Percentiles rank a stretch among this genome's conserved stretches.
Evolutionary conservation across 164 flowering plant genomes (phyloP).

Genomic region (Nymphaea thermarum): DNA sequence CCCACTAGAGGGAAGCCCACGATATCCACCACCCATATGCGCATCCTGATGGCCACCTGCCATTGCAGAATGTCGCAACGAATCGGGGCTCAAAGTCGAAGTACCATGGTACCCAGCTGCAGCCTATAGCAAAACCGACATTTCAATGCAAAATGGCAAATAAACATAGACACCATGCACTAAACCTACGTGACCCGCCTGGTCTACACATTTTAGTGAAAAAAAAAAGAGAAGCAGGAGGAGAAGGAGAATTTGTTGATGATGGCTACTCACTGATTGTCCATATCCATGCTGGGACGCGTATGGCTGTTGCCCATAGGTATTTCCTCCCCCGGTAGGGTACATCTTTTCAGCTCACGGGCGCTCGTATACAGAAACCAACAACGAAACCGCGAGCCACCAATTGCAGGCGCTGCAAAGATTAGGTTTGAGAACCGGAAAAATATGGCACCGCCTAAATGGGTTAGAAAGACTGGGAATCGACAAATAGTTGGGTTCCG

Average conservation of each 20-base stretch:
- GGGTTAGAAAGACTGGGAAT: too few species aligned
- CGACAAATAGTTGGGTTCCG: too few species aligned
- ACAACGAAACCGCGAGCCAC: too few species aligned
- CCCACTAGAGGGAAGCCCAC: slow-evolving; percentile 31
- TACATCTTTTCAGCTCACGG: slow-evolving; percentile 9
- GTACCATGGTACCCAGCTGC: slow-evolving; percentile 28
- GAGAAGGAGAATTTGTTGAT: not conserved
- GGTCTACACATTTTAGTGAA: not conserved
- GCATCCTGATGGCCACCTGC: slow-evolving; percentile 48
- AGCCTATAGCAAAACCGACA: slow-evolving; percentile 1
- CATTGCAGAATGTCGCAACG: slow-evolving; percentile 45
- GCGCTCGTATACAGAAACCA: too few species aligned
- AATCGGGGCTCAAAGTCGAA: slow-evolving; percentile 26
- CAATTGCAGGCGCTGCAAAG: too few species aligned
- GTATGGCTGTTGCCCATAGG: slow-evolving; percentile 66
- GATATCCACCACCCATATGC: slow-evolving; percentile 45
- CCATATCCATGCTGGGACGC: slow-evolving; percentile 55
- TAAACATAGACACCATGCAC: not conserved
- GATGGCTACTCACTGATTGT: slow-evolving; percentile 38
- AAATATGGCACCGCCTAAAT: too few species aligned
- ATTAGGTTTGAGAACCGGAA: too few species aligned
- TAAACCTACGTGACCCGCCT: not conserved
- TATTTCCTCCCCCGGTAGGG: slow-evolving; percentile 48
- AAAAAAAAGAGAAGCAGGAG: not conserved
- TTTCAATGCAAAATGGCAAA: not conserved